These are phyloP conservation scores for Opeltia flavorubescens DNA, from an alignment of 495 filamentous ascomycete species.

Conservation along the genomic window DNA sequence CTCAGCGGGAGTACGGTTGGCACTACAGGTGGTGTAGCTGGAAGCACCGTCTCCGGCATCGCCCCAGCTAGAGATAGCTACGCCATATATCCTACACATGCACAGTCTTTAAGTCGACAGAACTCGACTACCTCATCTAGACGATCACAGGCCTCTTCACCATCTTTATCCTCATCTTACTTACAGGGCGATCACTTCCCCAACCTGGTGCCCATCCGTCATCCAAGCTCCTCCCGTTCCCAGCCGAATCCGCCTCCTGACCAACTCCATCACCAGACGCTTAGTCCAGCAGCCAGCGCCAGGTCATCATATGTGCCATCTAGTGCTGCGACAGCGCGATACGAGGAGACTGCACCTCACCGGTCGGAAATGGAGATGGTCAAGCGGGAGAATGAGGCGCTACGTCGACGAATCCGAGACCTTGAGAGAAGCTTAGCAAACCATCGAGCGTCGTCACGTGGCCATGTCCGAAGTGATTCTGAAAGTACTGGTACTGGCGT, in stretches of 20 bases:
- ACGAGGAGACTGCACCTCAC: constrained; percentile 58
- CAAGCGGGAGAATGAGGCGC: constrained; percentile 66
- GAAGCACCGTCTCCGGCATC: constrained; percentile 30
- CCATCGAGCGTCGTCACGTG: constrained; percentile 29
- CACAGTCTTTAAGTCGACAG: constrained; percentile 14
- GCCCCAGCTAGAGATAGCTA: constrained; percentile 31
- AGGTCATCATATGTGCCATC: constrained; percentile 18
- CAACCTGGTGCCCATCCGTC: constrained; percentile 15
- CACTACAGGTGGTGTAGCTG: constrained; percentile 19
- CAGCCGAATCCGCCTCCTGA: constrained; percentile 16
- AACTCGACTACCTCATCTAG: constrained; percentile 29
- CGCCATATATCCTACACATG: constrained; percentile 15
- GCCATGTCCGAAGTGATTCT: constrained; percentile 24
- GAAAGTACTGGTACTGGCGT: constrained; percentile 26
- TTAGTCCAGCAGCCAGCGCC: constrained; percentile 4
- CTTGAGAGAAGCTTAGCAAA: constrained; percentile 43
- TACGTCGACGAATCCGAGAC: constrained; percentile 60
- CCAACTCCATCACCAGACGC: constrained; percentile 4
- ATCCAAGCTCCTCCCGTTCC: constrained; percentile 21
- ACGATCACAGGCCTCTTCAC: constrained; percentile 25
- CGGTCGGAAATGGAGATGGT: constrained; percentile 56
- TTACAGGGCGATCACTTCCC: constrained; percentile 21
- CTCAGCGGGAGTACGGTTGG: constrained; percentile 17
- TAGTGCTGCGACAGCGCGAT: constrained; percentile 29
- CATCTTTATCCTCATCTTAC: constrained; percentile 21